A percentile compares a stretch with the other conserved stretches of the same genome.
phyloP scores from a whole-genome alignment of 2,329 filamentous ascomycete species.

The Alternaria novae-zelandiae region DNA sequence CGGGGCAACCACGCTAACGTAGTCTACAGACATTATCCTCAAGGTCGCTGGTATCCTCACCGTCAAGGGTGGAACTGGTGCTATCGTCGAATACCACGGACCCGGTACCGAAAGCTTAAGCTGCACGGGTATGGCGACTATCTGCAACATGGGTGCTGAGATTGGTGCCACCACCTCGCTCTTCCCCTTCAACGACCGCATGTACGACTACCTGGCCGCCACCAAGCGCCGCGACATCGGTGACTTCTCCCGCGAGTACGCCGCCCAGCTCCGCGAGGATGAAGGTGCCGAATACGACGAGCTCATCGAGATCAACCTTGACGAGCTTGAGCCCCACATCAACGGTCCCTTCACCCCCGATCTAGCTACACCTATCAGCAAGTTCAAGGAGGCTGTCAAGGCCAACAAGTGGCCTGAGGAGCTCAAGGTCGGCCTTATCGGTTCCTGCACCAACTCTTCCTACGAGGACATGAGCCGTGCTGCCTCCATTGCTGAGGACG shows the following conservation, averaged over 20 bases:
- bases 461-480: constrained; percentile 93
- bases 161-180: constrained; percentile 87
- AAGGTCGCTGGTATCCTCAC: constrained; percentile 97
- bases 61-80: constrained; percentile 96
- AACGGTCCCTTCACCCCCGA: constrained; percentile 99
- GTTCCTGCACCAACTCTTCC: constrained; percentile 94
- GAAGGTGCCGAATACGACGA: constrained; percentile 94
- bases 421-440: constrained; percentile 95
- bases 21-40: constrained; percentile 81
- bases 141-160: constrained; percentile 62
- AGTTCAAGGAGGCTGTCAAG: constrained; percentile 94
- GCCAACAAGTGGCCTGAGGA: constrained; percentile 96
- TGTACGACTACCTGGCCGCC: constrained; percentile 92
- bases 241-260: constrained; percentile 85
- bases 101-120: constrained; percentile 77
- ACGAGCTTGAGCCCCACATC: constrained; percentile 94
- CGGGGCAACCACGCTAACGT: constrained; percentile 14
- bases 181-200: constrained; percentile 97
- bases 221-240: constrained; percentile 92
- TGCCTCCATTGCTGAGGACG: constrained; percentile 89
- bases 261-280: constrained; percentile 84
- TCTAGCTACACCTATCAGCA: constrained; percentile 95
- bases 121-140: constrained; percentile 87
- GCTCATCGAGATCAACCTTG: constrained; percentile 94
- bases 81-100: constrained; percentile 79